A percentile compares a stretch with the other conserved stretches of the same genome.
Evolutionary conservation across 2,329 filamentous ascomycete genomes (phyloP).

Genomic region (Fusarium sp.): DNA sequence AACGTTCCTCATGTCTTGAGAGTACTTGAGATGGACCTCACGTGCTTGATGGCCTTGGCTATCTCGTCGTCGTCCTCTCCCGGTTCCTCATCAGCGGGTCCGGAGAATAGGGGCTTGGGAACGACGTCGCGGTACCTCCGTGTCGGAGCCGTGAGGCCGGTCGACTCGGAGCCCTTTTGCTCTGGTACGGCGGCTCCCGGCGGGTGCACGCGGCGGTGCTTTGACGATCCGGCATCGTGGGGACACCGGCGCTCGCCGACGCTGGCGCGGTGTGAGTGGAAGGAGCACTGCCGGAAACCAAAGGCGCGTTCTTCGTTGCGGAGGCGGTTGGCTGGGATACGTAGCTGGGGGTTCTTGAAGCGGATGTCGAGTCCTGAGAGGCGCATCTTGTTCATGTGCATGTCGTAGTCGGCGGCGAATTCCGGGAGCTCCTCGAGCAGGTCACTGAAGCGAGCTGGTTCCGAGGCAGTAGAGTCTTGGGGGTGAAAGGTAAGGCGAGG

Average conservation of each 20-base stretch:
- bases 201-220: conserved; percentile 22
- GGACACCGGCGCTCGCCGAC: conserved; percentile 68
- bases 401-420: conserved; percentile 63
- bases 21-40: conserved; percentile 48
- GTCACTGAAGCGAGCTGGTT: conserved; percentile 53
- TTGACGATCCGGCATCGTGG: conserved; percentile 48
- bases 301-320: conserved; percentile 68
- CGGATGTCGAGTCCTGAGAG: conserved; percentile 62
- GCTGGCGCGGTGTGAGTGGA: conserved; percentile 67
- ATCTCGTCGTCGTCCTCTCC: conserved; percentile 46
- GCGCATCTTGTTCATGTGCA: conserved; percentile 65
- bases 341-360: conserved; percentile 71
- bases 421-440: conserved; percentile 60
- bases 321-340: conserved; percentile 67
- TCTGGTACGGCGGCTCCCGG: conserved; percentile 8
- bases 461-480: conserved; percentile 44
- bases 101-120: conserved; percentile 46
- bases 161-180: conserved; percentile 20
- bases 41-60: conserved; percentile 46
- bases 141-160: conserved; percentile 39
- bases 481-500: conserved; percentile 47
- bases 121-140: conserved; percentile 38
- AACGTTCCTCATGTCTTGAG: conserved; percentile 37
- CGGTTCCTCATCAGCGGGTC: conserved; percentile 36
- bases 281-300: conserved; percentile 71